Conservation (phyloP, 805 yeast genomes). For the Starmerella lactis-condensi region DNA sequence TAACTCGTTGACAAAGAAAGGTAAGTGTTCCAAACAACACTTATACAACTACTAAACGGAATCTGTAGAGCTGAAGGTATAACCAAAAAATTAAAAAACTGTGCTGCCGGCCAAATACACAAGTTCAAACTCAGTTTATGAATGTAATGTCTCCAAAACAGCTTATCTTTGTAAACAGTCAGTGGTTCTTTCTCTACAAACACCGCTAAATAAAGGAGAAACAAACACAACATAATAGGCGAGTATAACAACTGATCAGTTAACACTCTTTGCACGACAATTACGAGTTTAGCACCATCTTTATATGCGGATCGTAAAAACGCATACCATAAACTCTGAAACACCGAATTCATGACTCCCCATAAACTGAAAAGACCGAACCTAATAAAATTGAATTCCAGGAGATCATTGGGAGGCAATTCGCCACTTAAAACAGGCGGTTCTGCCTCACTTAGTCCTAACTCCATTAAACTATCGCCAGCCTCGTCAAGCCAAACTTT, state of each 20-base stretch:
- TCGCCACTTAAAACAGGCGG: conserved; percentile 4
- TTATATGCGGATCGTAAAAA: conserved; percentile 60
- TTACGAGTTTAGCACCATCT: conserved; percentile 53
- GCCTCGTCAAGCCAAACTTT: conserved; percentile 21
- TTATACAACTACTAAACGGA: conserved; percentile 72
- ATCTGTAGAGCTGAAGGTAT: conserved; percentile 73
- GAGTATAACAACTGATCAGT: conserved; percentile 83
- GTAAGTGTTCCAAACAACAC: conserved; percentile 89
- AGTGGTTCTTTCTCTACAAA: conserved; percentile 58
- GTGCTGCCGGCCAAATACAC: conserved; percentile 83
- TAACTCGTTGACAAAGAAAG: conserved; percentile 49
- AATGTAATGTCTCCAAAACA: conserved; percentile 35
- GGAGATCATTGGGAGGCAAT: neutral
- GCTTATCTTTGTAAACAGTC: conserved; percentile 43
- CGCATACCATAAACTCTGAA: conserved; percentile 78
- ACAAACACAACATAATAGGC: conserved; percentile 62
- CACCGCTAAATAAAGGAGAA: conserved; percentile 69
- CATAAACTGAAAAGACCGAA: conserved; percentile 65
- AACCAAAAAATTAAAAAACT: conserved; percentile 52
- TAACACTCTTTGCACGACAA: conserved; percentile 67
- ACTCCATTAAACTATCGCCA: conserved; percentile 17
- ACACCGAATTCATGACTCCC: conserved; percentile 71
- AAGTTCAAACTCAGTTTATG: conserved; percentile 57
- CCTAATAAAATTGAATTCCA: conserved; percentile 43
- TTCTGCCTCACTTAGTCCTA: conserved; percentile 14